Base-by-base conservation (phyloP, 2,329 filamentous ascomycete species). In the Aspergillus sp. region DNA sequence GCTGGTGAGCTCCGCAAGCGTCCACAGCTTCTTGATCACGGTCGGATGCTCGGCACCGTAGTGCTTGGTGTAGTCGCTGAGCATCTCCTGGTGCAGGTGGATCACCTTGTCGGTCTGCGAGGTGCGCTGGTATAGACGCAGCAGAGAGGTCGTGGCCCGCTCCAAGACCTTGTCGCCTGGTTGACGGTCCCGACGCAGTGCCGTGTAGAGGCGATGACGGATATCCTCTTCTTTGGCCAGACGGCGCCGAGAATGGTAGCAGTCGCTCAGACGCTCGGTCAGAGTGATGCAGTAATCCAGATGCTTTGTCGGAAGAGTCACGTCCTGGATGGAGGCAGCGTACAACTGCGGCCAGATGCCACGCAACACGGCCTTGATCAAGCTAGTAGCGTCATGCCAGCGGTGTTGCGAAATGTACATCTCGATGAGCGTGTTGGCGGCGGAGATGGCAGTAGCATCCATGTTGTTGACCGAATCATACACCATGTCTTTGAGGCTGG, bases 271-370 rank as follows among this genome's bases (percentile, higher is more conserved):
- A 1, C 69, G 69, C 52, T 78, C 72, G 3, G 78, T 76, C 2
- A 81, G 67, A 14, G 76, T 68, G 5, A 82, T 68, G 4, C 70
- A 75, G 53, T 75, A 71, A 13, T 79, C 72, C 1, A 73, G 64
- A 55, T 78, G 72, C 1, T 70, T 69, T 1, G 66, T 60, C 0
- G 77, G 74, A 29, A 79, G 66, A 1, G 67, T 67, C 1, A 81
- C 74, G 52, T 78, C 73, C 29, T 76, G 59, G 49, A 76, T 63
- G 0, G 74, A 76, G 19, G 67, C 65, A 9, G 74, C 68, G 42
- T 80, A 73, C 50, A 82, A 70, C 0, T 72, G 72, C 2, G 73
- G 69, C 78, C 79, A 81, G 3, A 76, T 71, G 5, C 70, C 67
- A 36, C 71, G 70, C 34, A 81, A 62, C 7, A 78, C 74, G 19